Percentiles rank a stretch among this genome's conserved stretches.
Evolutionary conservation across 768 basidiomycete species (phyloP).

Genomic region (Naganishia friedmannii): DNA sequence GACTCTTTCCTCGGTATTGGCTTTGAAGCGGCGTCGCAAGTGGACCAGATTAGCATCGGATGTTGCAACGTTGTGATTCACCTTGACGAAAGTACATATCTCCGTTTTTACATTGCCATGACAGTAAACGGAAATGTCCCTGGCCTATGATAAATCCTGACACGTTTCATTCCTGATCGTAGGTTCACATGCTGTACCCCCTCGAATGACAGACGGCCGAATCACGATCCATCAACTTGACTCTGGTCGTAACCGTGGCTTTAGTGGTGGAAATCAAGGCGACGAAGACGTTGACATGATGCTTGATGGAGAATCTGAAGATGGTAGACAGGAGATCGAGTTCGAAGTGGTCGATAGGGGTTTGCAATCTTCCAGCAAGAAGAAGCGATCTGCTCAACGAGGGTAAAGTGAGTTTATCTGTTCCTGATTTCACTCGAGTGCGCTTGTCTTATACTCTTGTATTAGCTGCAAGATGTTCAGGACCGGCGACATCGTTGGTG

Average conservation of each 20-base stretch:
- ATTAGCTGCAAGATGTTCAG: neutral
- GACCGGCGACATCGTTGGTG: neutral
- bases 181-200: neutral
- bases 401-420: neutral
- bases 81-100: neutral
- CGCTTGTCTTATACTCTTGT: neutral
- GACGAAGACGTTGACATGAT: neutral
- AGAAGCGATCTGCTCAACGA: neutral
- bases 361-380: neutral
- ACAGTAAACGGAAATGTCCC: neutral
- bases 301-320: neutral
- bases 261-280: neutral
- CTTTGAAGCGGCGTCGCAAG: neutral
- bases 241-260: slow-evolving; percentile 2
- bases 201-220: neutral
- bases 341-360: neutral
- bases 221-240: neutral
- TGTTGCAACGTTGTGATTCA: neutral
- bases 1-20: neutral
- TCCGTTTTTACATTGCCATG: neutral
- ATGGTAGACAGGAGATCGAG: neutral
- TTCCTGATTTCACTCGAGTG: neutral
- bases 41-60: neutral
- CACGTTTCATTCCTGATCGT: neutral
- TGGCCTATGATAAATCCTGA: neutral